A percentile compares a stretch with the other conserved stretches of the same genome.
phyloP scores from a whole-genome alignment of 2,329 filamentous ascomycete genomes.

The Colletotrichum tanaceti region DNA sequence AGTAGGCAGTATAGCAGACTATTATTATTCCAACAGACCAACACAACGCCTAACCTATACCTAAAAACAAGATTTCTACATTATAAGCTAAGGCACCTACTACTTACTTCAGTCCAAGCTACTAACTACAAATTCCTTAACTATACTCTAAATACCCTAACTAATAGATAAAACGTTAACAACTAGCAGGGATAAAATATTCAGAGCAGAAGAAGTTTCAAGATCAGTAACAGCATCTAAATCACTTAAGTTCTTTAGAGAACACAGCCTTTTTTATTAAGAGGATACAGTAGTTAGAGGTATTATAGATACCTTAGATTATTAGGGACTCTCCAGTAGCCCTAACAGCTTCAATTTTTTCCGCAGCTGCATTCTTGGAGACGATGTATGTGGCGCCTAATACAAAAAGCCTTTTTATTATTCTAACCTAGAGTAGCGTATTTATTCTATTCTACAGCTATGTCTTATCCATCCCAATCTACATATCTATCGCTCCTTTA shows the following conservation, averaged over 20 bases:
- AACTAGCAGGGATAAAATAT: neutral
- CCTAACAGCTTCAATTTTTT: neutral
- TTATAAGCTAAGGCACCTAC: neutral
- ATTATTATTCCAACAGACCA: neutral
- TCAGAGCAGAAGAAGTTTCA: neutral
- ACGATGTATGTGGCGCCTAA: neutral
- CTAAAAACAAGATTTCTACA: neutral
- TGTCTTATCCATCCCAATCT: neutral
- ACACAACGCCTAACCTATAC: neutral
- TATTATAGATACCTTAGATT: neutral
- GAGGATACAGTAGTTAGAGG: neutral
- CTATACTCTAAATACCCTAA: slow-evolving; percentile 1
- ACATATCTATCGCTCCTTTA: slow-evolving; percentile 1
- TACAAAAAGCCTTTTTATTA: neutral
- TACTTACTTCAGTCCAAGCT: neutral
- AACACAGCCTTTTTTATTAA: neutral
- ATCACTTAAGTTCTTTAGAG: neutral
- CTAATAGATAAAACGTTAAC: neutral
- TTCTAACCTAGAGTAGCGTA: slow-evolving; percentile 8
- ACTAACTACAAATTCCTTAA: neutral
- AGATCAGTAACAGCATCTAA: neutral
- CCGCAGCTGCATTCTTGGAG: slow-evolving; percentile 3
- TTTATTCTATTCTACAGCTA: neutral
- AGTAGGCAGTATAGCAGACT: neutral
- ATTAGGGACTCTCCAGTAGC: slow-evolving; percentile 2